Percentiles rank a stretch among this genome's conserved stretches.
phyloP scores from a whole-genome alignment of 2,329 filamentous ascomycete genomes.

The Calycina herbarum region DNA sequence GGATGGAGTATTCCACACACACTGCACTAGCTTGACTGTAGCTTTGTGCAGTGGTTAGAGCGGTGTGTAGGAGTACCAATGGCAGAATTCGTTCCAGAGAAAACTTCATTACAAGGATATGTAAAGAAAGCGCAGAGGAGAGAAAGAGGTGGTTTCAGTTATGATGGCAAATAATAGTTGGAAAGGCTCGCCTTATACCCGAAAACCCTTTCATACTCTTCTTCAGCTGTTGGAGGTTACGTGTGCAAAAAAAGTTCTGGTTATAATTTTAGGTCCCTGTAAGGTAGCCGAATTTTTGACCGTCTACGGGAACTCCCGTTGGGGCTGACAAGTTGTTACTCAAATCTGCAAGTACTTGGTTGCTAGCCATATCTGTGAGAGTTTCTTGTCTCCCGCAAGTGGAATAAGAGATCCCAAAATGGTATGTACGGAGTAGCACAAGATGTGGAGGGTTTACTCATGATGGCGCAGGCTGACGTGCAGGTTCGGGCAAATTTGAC shows the following conservation, averaged over 20 bases:
- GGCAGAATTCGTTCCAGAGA: not conserved
- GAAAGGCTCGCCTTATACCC: not conserved
- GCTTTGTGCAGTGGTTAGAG: not conserved
- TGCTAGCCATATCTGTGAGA: no score
- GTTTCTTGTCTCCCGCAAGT: no score
- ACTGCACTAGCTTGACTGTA: not conserved
- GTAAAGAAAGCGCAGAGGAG: not conserved
- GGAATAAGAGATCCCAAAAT: no score
- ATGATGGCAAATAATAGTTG: not conserved
- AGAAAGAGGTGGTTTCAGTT: not conserved
- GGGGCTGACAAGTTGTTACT: no score
- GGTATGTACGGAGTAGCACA: no score
- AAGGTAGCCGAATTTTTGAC: no score
- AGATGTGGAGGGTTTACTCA: no score
- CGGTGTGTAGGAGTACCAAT: not conserved
- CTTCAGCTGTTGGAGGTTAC: not conserved
- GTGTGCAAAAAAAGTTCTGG: not conserved
- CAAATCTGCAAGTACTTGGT: no score
- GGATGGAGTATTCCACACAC: slow-evolving; percentile 10
- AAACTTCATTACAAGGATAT: not conserved
- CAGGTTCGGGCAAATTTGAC: no score
- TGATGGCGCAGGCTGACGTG: no score
- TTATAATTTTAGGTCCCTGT: no score
- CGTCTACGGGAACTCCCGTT: no score
- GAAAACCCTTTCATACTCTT: not conserved